Base-by-base conservation (phyloP, 768 basidiomycete genomes). In the Nidula microcarpa region DNA sequence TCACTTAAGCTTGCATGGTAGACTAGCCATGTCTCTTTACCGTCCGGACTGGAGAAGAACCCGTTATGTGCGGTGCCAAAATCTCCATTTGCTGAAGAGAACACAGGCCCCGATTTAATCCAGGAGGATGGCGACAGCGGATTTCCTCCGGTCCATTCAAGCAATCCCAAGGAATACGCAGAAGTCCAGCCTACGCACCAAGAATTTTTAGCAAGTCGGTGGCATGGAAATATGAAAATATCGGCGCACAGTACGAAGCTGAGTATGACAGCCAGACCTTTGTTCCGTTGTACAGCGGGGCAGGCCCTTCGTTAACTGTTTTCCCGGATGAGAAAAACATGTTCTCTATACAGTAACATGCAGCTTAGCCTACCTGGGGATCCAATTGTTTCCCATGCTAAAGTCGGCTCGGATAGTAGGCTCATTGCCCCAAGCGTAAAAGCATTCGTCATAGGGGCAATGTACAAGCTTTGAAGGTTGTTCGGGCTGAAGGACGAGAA, bases 341-440 rank as follows among this genome's bases (percentile, higher is more conserved):
- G 10, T 11, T 46, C 44, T 18, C 23, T 5, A 14, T 46, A 10
- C 18, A 23, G 13, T 3, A 41, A 16, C 39, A 41, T 41, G 44
- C 5, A 14, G 10, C 18, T 10, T n/a, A 10, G 11, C 23, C 23
- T 46, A 14, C 14, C 13, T n/a, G 35, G 47, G 18, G 43, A 44
- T 13, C 52, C 47, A 10, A 47, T 18, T 43, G 23, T 51, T 50
- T 57, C 51, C 47, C 56, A 56, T 17, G 57, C 51, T 44, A 52
- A 50, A 18, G 51, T 60, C 48, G 39, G 43, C 35, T 55, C 48
- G 32, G 51, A 55, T 14, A 50, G 52, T 46, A 53, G 23, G 11
- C 37, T 49, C 56, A 51, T 47, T 11, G 41, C 48, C 10, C 43
- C 32, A 10, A 16, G 44, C 13, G 13, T 41, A 41, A 46, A 48